Conservation (phyloP, 2,329 filamentous ascomycete genomes). For the Cytospora leucostoma region DNA sequence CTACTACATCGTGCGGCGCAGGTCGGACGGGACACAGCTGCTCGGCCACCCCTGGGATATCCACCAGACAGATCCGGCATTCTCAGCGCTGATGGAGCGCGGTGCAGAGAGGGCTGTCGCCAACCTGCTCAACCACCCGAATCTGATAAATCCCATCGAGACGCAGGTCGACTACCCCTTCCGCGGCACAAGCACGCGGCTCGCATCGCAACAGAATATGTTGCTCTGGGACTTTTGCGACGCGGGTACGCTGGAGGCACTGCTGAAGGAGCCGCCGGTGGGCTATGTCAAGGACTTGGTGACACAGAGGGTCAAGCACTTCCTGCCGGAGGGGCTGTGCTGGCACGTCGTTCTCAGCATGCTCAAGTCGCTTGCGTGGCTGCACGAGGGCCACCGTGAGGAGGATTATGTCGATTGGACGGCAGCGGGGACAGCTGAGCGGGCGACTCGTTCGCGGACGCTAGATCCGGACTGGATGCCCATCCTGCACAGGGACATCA, state of each 20-base stretch:
- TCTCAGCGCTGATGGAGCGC: conserved; percentile 34
- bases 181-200: conserved; percentile 24
- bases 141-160: conserved; percentile 47
- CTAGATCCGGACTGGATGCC: conserved; percentile 45
- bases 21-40: conserved; percentile 37
- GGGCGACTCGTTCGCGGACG: conserved; percentile 14
- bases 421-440: conserved; percentile 2
- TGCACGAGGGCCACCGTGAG: conserved; percentile 51
- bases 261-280: conserved; percentile 36
- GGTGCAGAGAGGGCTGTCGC: conserved; percentile 37
- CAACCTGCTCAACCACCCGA: conserved; percentile 51
- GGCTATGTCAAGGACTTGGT: conserved; percentile 20
- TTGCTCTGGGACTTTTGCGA: conserved; percentile 56
- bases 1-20: conserved; percentile 38
- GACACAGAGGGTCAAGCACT: conserved; percentile 31
- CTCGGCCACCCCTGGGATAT: conserved; percentile 36
- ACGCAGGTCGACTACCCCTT: conserved; percentile 32
- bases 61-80: conserved; percentile 17
- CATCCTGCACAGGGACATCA: conserved; percentile 52
- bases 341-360: conserved; percentile 57
- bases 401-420: conserved; percentile 22
- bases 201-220: conserved; percentile 32
- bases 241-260: conserved; percentile 48
- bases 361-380: conserved; percentile 51
- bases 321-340: conserved; percentile 54